These are phyloP conservation scores for Chamaenerion angustifolium DNA, from an alignment of 345 rosid species.

Conservation along the genomic window DNA sequence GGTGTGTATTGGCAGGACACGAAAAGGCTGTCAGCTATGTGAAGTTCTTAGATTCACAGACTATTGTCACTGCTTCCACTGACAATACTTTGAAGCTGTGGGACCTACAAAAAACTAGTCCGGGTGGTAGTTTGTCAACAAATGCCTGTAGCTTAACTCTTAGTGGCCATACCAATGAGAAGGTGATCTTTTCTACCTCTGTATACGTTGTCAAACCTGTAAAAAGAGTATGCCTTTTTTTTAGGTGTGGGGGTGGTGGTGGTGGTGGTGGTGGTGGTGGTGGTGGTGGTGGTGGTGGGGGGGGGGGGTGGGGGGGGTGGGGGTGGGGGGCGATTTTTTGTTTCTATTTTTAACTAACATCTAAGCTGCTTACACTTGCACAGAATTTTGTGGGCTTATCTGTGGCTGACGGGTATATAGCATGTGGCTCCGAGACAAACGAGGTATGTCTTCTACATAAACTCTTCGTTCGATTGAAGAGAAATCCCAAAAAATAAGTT, in stretches of 20 bases:
- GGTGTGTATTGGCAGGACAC: slow-evolving; percentile 68
- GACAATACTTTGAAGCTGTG: slow-evolving; percentile 82
- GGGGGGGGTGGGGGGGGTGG: too few relatives aligned
- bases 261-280: too few relatives aligned
- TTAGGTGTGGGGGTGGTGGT: too few relatives aligned
- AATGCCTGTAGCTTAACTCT: slow-evolving; percentile 53
- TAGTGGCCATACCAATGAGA: slow-evolving; percentile 75
- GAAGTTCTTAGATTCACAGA: slow-evolving; percentile 65
- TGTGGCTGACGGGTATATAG: slow-evolving; percentile 72
- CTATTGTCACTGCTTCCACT: slow-evolving; percentile 84
- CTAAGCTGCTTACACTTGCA: slow-evolving; percentile 6
- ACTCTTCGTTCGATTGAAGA: too few relatives aligned
- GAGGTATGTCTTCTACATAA: slow-evolving; percentile 38
- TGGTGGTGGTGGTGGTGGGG: too few relatives aligned
- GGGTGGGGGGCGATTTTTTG: not conserved
- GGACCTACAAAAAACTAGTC: slow-evolving; percentile 51
- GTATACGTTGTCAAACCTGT: not conserved
- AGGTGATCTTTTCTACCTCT: slow-evolving; percentile 28
- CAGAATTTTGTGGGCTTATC: slow-evolving; percentile 92
- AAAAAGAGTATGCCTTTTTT: too few relatives aligned
- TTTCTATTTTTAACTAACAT: slow-evolving; percentile 6
- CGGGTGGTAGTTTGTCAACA: slow-evolving; percentile 27
- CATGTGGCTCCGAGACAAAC: slow-evolving; percentile 91
- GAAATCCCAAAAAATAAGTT: too few relatives aligned
- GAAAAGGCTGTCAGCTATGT: slow-evolving; percentile 84